Percentiles rank a stretch among this genome's conserved stretches.
phyloP scores from a whole-genome alignment of 345 rosid species.

The Bretschneidera sinensis region DNA sequence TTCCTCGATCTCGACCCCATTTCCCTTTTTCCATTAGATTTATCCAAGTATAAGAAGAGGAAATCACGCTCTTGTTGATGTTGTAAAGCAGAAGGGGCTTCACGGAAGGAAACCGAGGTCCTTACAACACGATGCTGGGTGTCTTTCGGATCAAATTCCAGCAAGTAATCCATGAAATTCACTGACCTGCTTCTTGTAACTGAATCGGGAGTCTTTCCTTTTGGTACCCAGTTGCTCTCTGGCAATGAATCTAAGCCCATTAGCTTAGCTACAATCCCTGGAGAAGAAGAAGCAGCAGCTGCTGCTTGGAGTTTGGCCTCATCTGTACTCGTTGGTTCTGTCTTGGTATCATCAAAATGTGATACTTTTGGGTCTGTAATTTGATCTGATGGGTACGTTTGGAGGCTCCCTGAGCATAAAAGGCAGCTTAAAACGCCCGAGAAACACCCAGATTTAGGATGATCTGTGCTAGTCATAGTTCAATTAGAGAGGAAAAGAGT shows the following conservation, averaged over 20 bases:
- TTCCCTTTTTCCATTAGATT: conserved; percentile 28
- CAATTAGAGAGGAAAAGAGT: not conserved
- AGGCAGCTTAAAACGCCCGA: conserved; percentile 48
- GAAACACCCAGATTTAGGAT: conserved; percentile 57
- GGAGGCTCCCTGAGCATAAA: conserved; percentile 62
- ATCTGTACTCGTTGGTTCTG: conserved; percentile 6
- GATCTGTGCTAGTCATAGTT: conserved; percentile 30
- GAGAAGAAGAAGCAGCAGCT: conserved; percentile 20
- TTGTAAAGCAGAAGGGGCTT: conserved; percentile 29
- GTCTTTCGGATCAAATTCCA: conserved; percentile 32
- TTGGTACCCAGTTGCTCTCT: conserved; percentile 34
- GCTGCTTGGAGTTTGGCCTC: conserved; percentile 13
- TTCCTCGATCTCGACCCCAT: conserved; percentile 22
- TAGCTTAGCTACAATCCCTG: conserved; percentile 76
- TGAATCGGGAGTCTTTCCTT: conserved; percentile 31
- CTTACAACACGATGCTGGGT: conserved; percentile 53
- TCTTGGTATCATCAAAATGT: conserved; percentile 20
- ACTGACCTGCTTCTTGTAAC: conserved; percentile 76
- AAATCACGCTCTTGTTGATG: conserved; percentile 38
- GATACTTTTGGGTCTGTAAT: conserved; percentile 20
- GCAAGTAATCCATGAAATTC: conserved; percentile 78
- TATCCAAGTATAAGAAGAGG: conserved; percentile 42
- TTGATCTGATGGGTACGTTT: conserved; percentile 60
- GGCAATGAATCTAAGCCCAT: conserved; percentile 82
- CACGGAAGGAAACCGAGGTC: conserved; percentile 79